Base-by-base conservation (phyloP, 2,329 filamentous ascomycete species). In the Furcasterigmium furcatum region DNA sequence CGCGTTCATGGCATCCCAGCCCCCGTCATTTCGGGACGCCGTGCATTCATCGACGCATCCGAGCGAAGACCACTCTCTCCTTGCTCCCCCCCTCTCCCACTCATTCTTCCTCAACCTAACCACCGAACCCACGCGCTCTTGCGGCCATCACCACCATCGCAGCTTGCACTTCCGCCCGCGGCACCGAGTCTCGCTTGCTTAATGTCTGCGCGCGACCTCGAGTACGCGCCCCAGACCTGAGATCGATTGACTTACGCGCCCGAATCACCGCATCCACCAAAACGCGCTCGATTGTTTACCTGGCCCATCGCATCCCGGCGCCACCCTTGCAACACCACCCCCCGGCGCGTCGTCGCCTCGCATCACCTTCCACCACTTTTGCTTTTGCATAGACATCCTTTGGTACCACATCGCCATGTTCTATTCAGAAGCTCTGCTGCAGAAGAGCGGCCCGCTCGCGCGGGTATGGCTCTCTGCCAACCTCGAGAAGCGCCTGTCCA, bases 401-500 rank as follows among this genome's bases (percentile, higher is more conserved):
- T 41, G 38, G 35, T 43, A 38, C 40, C 43, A 32, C 21, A 18
- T 34, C 70, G 72, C 62, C 65, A 99, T 99, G 94, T 99, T 99
- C 72, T 97, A 96, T 69, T 96, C 94, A 44, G 91, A 96, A 75
- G 91, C 90, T 45, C 82, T 99, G 48, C 82, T 99, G 59, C 91
- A 91, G 66, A 96, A 96, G 84, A 96, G 90, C 58, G 94, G 94
- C 75, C 92, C 94, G 61, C 73, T 99, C 76, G 94, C 94, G 71
- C 89, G 91, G 63, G 91, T 97, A 72, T 99, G 94, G 94, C 82
- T 97, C 51, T 96, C 94, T 25, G 91, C 94, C 73, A 99, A 97
- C 70, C 79, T 97, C 54, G 94, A 97, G 80, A 91, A 92, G 76
- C 99, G 97, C 74, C 84, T 99, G 49, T 95, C 91, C 57, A 99